Evolutionary conservation across 805 yeast genomes (phyloP).

Genomic region (Schwanniomyces occidentalis): DNA sequence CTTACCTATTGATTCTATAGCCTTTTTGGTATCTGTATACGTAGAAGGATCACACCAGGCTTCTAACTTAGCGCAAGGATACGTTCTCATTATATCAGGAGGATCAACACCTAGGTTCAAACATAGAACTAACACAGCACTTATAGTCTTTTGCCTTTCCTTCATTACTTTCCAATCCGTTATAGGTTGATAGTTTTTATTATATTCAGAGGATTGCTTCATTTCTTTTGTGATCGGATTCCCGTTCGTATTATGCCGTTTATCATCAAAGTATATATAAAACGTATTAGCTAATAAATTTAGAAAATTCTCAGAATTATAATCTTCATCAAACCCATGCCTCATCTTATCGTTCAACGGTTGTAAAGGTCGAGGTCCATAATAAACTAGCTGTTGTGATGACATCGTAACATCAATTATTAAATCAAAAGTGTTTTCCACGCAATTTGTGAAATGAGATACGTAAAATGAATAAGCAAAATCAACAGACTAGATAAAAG

Average conservation of each 20-base stretch:
- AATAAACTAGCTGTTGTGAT: slow-evolving; percentile 11
- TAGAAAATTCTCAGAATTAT: slow-evolving; percentile 56
- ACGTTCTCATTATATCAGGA: slow-evolving; percentile 90
- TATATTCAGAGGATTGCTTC: slow-evolving; percentile 37
- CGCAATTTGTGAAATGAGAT: too few relatives aligned
- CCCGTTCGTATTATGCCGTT: slow-evolving; percentile 88
- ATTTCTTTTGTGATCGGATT: slow-evolving; percentile 66
- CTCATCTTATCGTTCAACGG: slow-evolving; percentile 57
- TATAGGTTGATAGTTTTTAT: slow-evolving; percentile 64
- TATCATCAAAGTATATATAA: slow-evolving; percentile 84
- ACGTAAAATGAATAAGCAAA: too few relatives aligned
- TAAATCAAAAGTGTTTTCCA: too few relatives aligned
- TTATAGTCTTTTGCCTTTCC: slow-evolving; percentile 88
- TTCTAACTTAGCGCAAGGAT: slow-evolving; percentile 88
- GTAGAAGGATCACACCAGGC: slow-evolving; percentile 91
- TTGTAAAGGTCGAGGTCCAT: slow-evolving; percentile 40
- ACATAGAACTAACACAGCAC: slow-evolving; percentile 90
- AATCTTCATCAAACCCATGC: slow-evolving; percentile 67
- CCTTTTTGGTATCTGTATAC: slow-evolving; percentile 83
- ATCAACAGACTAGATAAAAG: too few relatives aligned
- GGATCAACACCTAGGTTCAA: slow-evolving; percentile 95
- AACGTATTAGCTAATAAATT: slow-evolving; percentile 63
- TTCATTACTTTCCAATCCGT: slow-evolving; percentile 90
- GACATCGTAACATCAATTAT: too few relatives aligned
- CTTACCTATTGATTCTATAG: slow-evolving; percentile 88